Evolutionary conservation across 2,329 filamentous ascomycete genomes (phyloP).

Genomic region (Parafenestella ontariensis): DNA sequence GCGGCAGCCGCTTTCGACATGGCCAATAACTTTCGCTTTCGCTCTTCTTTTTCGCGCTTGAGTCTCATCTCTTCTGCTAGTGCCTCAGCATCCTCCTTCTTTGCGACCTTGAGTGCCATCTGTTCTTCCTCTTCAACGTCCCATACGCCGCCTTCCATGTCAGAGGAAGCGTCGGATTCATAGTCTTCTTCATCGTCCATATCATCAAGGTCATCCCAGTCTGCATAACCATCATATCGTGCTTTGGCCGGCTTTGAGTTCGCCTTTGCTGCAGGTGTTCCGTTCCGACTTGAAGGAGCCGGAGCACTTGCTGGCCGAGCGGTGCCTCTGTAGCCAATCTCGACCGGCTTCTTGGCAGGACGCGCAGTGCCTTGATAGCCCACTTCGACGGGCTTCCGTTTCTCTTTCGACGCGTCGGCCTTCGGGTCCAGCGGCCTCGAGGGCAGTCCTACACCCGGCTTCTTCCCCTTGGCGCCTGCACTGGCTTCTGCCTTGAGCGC

Average conservation of each 20-base stretch:
- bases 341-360: constrained; percentile 44
- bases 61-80: constrained; percentile 61
- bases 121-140: constrained; percentile 77
- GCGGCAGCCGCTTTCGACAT: constrained; percentile 39
- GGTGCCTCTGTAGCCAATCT: constrained; percentile 48
- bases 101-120: constrained; percentile 66
- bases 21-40: constrained; percentile 41
- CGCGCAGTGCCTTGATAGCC: constrained; percentile 60
- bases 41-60: constrained; percentile 45
- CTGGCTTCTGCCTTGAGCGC: constrained; percentile 56
- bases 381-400: constrained; percentile 48
- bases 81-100: constrained; percentile 71
- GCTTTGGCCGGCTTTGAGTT: constrained; percentile 41
- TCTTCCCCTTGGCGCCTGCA: constrained; percentile 43
- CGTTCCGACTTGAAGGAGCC: constrained; percentile 33
- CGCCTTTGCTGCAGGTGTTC: constrained; percentile 35
- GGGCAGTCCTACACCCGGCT: constrained; percentile 22
- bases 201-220: constrained; percentile 48
- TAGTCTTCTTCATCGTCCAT: constrained; percentile 66
- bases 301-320: constrained; percentile 34
- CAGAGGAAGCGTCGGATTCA: constrained; percentile 71
- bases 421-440: constrained; percentile 28
- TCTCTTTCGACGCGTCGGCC: constrained; percentile 38
- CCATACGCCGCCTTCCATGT: constrained; percentile 79
- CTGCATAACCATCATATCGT: constrained; percentile 48